Base-by-base conservation (phyloP, 2,329 filamentous ascomycete genomes). In the Ophiosphaerella narmari region DNA sequence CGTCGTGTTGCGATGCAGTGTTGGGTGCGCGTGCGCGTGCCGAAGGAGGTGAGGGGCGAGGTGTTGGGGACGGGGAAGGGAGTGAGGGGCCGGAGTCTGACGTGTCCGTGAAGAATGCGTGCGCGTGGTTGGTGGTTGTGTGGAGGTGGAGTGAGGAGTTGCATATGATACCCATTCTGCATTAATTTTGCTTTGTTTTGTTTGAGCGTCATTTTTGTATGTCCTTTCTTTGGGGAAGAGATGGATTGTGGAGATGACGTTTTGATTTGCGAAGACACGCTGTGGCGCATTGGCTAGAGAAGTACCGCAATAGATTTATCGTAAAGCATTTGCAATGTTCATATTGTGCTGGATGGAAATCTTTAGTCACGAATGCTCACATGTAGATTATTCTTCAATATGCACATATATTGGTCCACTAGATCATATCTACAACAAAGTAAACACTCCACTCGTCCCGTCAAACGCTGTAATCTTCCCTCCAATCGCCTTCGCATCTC, bases 401-500 rank as follows among this genome's bases (percentile, higher is more conserved):
- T 21, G 4, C 18, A 21, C 18, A 21, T 21, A 4, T 21, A 4
- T 21, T 21, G 4, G 1, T 21, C 18, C 4, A 21, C 18, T 21
- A 21, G 18, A 21, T 21, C 18, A 21, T 21, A 21, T 23, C 47
- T 55, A 46, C 34, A 47, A 26, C 53, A 57, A 23, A 12, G 51
- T 39, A 52, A 72, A 72, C 39, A 48, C 52, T 2, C 56, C 62
- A 52, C 66, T 71, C 34, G 47, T 49, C 5, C 68, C 66, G 13
- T 63, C 51, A 49, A 96, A 94, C 3, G 82, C 71, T 34, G 76
- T 82, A 34, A 94, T 85, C 1, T 64, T 74, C 87, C 86, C 1
- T 79, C 83, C 24, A 82, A 66, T 61, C 5, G 78, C 78, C 81
- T 92, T 97, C 2, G 84, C 79, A 74, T 97, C 91, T 0, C 93